A percentile compares a stretch with the other conserved stretches of the same genome.
Evolutionary conservation across 2,329 filamentous ascomycete species (phyloP).

Genomic region (Pestalotiopsis sp.): DNA sequence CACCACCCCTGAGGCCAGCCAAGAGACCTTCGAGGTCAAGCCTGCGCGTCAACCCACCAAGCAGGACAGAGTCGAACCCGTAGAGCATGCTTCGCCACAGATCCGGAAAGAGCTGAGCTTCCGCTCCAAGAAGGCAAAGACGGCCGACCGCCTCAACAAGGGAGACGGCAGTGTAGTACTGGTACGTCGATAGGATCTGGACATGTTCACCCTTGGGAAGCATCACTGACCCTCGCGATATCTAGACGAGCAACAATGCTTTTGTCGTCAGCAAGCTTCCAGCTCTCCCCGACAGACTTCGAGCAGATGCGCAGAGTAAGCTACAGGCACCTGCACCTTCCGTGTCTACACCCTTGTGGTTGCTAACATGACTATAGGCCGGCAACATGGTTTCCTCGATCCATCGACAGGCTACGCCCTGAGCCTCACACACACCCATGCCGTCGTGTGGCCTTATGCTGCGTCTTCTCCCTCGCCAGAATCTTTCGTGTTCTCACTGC

Average conservation of each 20-base stretch:
- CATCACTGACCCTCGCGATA: constrained; percentile 4
- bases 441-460: constrained; percentile 89
- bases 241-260: constrained; percentile 78
- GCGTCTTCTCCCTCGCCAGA: constrained; percentile 69
- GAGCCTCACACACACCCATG: constrained; percentile 78
- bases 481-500: constrained; percentile 79
- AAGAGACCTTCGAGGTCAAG: constrained; percentile 61
- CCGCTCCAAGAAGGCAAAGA: constrained; percentile 64
- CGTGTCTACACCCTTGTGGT: not conserved
- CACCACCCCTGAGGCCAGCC: constrained; percentile 49
- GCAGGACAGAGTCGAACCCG: constrained; percentile 50
- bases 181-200: constrained; percentile 46
- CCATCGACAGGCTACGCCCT: constrained; percentile 74
- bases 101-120: constrained; percentile 59
- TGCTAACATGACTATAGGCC: constrained; percentile 43
- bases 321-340: constrained; percentile 14
- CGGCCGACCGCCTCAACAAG: constrained; percentile 65
- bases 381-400: constrained; percentile 68
- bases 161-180: constrained; percentile 69
- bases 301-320: constrained; percentile 67
- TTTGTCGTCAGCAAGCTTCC: constrained; percentile 86
- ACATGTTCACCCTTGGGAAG: constrained; percentile 18
- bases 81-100: constrained; percentile 40
- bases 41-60: constrained; percentile 52
- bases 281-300: constrained; percentile 77